Conservation (phyloP, 2,329 filamentous ascomycete species). For the Botrytis porri region DNA sequence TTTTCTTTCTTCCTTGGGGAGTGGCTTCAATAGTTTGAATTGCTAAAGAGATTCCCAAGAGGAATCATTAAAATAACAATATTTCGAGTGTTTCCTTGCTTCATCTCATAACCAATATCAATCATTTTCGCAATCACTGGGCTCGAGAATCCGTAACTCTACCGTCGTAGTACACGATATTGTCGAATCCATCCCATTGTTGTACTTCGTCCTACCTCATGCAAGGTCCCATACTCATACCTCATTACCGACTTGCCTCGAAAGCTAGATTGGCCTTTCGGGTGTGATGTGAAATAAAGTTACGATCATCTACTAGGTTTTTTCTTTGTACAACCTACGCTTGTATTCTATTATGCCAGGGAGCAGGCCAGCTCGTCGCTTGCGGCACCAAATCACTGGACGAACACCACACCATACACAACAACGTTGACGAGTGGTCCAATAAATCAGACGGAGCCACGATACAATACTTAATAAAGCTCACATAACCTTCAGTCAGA, state of each 20-base stretch:
- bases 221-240: conserved; percentile 13
- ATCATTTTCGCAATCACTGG: background rate
- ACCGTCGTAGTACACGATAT: conserved; percentile 16
- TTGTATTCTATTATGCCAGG: conserved; percentile 1
- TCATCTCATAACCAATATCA: conserved; percentile 7
- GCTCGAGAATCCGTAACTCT: background rate
- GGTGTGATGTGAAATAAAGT: conserved; percentile 16
- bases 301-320: conserved; percentile 10
- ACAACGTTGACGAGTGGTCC: conserved; percentile 5
- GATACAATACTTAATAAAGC: conserved; percentile 2
- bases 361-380: conserved; percentile 1
- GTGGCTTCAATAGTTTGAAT: conserved; percentile 20
- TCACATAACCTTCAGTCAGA: background rate
- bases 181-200: conserved; percentile 2
- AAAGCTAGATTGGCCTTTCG: conserved; percentile 15
- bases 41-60: background rate
- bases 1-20: background rate
- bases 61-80: background rate
- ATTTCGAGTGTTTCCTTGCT: conserved; percentile 1
- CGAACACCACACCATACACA: background rate
- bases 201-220: conserved; percentile 7
- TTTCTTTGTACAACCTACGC: conserved; percentile 1
- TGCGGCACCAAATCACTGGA: conserved; percentile 3
- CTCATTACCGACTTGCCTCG: conserved; percentile 13
- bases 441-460: conserved; percentile 14